Conservation (phyloP, 495 filamentous ascomycete species). For the Trichoderma erinaceum region DNA sequence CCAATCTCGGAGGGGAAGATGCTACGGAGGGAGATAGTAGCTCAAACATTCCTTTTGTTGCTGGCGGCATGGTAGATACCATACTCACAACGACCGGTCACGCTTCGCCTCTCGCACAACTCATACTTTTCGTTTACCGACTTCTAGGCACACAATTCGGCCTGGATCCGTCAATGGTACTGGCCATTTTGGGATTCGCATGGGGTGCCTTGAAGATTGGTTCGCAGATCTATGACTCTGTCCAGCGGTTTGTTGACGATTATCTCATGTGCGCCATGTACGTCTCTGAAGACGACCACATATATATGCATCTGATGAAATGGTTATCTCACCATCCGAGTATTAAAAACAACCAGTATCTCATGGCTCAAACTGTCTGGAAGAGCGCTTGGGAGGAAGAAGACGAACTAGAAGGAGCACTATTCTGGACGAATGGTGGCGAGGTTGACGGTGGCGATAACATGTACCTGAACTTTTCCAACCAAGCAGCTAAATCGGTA, state of each 20-base stretch:
- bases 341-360: conserved; percentile 45
- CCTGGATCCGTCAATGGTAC: conserved; percentile 33
- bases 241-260: conserved; percentile 28
- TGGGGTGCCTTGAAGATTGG: conserved; percentile 36
- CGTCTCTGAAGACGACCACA: conserved; percentile 52
- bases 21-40: not conserved
- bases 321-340: conserved; percentile 53
- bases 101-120: conserved; percentile 18
- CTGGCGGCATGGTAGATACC: conserved; percentile 6
- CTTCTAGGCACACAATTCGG: conserved; percentile 30
- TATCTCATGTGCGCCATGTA: conserved; percentile 51
- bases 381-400: conserved; percentile 49
- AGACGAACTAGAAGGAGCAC: conserved; percentile 35
- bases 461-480: conserved; percentile 39
- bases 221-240: conserved; percentile 25
- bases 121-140: conserved; percentile 23
- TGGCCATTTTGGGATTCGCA: conserved; percentile 29
- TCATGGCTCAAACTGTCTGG: conserved; percentile 52
- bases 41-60: not conserved
- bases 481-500: conserved; percentile 33
- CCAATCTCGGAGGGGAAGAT: not conserved
- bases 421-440: conserved; percentile 13
- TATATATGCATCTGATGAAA: conserved; percentile 53
- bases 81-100: not conserved
- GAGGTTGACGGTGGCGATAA: conserved; percentile 15